phyloP scores from a whole-genome alignment of 2,329 filamentous ascomycete genomes.

The Aspergillus eucalypticola region DNA sequence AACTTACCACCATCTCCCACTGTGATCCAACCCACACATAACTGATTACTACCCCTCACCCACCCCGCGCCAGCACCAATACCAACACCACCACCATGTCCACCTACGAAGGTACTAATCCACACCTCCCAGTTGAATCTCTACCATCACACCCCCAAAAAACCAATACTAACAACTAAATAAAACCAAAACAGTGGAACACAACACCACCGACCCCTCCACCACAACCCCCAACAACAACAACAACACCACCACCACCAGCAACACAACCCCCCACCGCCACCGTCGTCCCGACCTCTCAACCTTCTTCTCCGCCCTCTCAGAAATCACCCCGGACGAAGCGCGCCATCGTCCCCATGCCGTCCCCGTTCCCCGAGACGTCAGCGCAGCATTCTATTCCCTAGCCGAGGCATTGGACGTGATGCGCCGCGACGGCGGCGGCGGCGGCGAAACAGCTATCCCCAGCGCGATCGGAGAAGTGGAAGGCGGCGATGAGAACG shows the following conservation, averaged over 20 bases:
- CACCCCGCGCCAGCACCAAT: slow-evolving; percentile 1
- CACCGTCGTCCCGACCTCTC: slow-evolving; percentile 63
- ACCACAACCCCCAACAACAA: background rate
- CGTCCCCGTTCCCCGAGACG: slow-evolving; percentile 60
- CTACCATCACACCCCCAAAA: background rate
- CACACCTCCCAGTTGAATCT: background rate
- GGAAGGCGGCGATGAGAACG: slow-evolving; percentile 31
- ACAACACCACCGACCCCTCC: slow-evolving; percentile 40
- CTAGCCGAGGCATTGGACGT: slow-evolving; percentile 62
- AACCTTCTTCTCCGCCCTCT: slow-evolving; percentile 64
- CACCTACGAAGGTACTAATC: slow-evolving; percentile 41
- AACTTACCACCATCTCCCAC: background rate
- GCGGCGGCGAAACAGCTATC: background rate
- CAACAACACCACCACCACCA: slow-evolving; percentile 18
- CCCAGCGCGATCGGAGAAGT: background rate
- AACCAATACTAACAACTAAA: background rate
- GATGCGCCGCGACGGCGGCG: slow-evolving; percentile 52
- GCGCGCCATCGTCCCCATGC: slow-evolving; percentile 54
- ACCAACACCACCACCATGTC: slow-evolving; percentile 34
- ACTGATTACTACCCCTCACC: slow-evolving; percentile 10
- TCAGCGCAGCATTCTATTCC: slow-evolving; percentile 60
- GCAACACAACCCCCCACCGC: slow-evolving; percentile 20
- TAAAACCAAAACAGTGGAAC: slow-evolving; percentile 40
- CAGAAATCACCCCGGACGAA: slow-evolving; percentile 55
- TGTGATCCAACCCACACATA: background rate